phyloP scores from a whole-genome alignment of 164 flowering plant species.

The Umbellularia californica region DNA sequence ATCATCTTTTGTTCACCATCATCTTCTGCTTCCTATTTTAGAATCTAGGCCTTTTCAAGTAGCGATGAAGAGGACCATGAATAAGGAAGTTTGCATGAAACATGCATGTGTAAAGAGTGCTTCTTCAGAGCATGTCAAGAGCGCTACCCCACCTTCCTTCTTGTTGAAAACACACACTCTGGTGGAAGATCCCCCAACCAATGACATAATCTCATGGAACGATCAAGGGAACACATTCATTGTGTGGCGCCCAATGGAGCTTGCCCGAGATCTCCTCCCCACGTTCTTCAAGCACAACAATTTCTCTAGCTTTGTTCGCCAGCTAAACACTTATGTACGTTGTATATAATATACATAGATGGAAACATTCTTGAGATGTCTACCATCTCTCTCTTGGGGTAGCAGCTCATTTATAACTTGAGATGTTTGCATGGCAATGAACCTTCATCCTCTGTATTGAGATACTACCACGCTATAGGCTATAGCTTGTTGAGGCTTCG shows the following conservation, averaged over 20 bases:
- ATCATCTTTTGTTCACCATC: conserved; percentile 13
- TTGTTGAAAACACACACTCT: conserved; percentile 61
- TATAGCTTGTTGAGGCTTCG: no score
- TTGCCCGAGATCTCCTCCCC: conserved; percentile 72
- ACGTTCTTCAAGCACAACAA: conserved; percentile 23
- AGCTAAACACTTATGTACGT: no score
- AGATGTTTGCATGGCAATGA: no score
- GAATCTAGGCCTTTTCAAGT: neutral
- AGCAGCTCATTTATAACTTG: no score
- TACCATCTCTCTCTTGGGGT: no score
- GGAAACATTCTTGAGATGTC: no score
- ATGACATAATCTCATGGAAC: conserved; percentile 68
- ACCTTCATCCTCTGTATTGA: no score
- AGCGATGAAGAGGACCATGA: neutral
- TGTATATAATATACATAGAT: no score
- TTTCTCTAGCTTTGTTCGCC: no score
- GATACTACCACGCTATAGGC: no score
- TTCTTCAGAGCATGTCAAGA: conserved; percentile 34
- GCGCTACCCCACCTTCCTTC: conserved; percentile 58
- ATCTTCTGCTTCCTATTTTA: conserved; percentile 10
- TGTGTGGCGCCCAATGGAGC: conserved; percentile 79
- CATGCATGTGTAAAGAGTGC: conserved; percentile 27
- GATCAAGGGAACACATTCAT: conserved; percentile 60
- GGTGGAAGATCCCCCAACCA: conserved; percentile 65
- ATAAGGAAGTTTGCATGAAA: conserved; percentile 2